Conservation (phyloP, 345 rosid genomes). For the Aegle marmelos region DNA sequence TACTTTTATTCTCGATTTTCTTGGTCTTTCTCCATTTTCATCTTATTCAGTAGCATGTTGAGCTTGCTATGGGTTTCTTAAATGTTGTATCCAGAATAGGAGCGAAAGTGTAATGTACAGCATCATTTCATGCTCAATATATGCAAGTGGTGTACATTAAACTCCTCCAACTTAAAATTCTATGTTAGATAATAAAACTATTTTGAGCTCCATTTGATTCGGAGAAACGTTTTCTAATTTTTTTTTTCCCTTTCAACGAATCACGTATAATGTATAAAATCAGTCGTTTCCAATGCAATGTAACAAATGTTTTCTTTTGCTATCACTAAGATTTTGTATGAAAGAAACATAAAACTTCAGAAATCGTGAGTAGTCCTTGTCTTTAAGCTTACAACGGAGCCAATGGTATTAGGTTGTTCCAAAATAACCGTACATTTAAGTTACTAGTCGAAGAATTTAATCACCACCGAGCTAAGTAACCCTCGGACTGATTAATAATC, state of each 20-base stretch:
- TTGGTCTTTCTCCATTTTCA: conserved; percentile 29
- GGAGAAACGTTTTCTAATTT: not conserved
- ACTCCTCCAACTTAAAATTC: not conserved
- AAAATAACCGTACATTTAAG: too few relatives aligned
- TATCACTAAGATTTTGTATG: not conserved
- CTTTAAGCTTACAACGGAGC: too few relatives aligned
- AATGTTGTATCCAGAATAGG: not conserved
- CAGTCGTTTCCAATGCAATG: not conserved
- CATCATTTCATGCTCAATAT: not conserved
- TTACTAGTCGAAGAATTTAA: too few relatives aligned
- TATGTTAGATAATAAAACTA: not conserved
- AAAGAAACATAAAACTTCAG: not conserved
- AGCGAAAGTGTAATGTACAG: not conserved
- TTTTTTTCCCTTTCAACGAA: not conserved
- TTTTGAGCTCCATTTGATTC: not conserved
- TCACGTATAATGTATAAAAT: not conserved
- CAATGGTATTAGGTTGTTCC: too few relatives aligned
- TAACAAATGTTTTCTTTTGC: not conserved
- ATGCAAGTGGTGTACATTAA: not conserved
- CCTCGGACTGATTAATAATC: too few relatives aligned
- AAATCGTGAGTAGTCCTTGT: not conserved
- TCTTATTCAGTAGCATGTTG: conserved; percentile 23
- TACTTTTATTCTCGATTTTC: conserved; percentile 23
- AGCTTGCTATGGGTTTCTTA: too few relatives aligned
- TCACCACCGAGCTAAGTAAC: too few relatives aligned